Evolutionary conservation across 768 basidiomycete genomes (phyloP), one percentile per base, ranked within the genome.

Genomic region (Nevesoporus exiguus): DNA sequence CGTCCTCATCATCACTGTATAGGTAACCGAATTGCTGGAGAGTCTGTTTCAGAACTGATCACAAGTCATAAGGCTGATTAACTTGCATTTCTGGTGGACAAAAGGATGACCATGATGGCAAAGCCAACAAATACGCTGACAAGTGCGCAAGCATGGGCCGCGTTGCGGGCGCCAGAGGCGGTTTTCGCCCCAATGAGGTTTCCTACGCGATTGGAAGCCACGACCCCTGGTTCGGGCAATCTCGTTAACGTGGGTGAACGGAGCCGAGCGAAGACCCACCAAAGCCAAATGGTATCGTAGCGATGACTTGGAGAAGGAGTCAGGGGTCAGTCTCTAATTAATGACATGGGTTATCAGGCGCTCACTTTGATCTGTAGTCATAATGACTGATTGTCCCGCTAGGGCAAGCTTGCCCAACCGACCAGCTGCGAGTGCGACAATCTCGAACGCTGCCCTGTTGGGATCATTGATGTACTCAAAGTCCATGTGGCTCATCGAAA

Each of bases 351-450:
- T 11, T 7, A 29, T 2, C 2, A 62, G 69, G 27, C 24, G 3
- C 36, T 54, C 58, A 86, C 86, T 84, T 69, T 88, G 86, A 62
- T 91, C 89, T 6, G 84, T 81, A 17, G 86, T 89, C 85, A 89
- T 90, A 51, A 89, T 87, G 43, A 88, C 82, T 0, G 85, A 84
- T 60, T 91, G 89, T 2, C 86, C 88, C 4, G 86, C 86, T 33
- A 90, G 76, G 1, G 86, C 73, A 30, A 86, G 65, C n/a, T 77
- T 64, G 7, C 88, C 88, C 4, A 91, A 74, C 19, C 81, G 76
- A 5, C 87, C 89, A 3, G 89, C 89, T 17, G 86, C 85, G 22
- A 91, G 72, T 5, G 89, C 86, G 11, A 90, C 88, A 36, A 90
- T 88, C 64, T 91, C 89, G 59, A 90, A 91, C 0, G 88, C 85